Percentiles rank a stretch among this genome's conserved stretches.
These are phyloP conservation scores for Chloroidium sp. DNA, from an alignment of 163 green algal genomes.

Conservation along the genomic window DNA sequence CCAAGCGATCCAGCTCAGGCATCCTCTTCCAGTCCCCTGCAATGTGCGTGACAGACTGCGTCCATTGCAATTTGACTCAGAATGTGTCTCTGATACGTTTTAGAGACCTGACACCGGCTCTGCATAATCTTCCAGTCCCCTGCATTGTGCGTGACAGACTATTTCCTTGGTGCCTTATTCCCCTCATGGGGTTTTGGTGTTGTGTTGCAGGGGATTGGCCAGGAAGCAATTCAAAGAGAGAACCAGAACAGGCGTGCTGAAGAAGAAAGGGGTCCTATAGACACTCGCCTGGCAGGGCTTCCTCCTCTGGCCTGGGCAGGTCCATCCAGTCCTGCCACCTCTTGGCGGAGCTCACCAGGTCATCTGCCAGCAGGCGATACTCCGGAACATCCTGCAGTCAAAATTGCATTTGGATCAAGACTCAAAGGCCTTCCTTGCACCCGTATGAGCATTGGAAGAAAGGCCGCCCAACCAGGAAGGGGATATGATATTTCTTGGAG, in stretches of 20 bases:
- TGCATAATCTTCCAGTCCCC: constrained; percentile 88
- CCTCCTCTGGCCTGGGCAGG: constrained; percentile 77
- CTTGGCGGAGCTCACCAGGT: constrained; percentile 74
- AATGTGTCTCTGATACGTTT: neutral
- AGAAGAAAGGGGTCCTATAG: neutral
- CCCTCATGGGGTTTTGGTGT: too few species aligned
- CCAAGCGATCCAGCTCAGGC: constrained; percentile 73
- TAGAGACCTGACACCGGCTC: too few species aligned
- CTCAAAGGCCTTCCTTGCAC: too few species aligned
- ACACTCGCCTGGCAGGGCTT: constrained; percentile 57
- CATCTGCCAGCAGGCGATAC: constrained; percentile 70
- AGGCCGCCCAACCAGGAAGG: too few species aligned
- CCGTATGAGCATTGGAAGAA: too few species aligned
- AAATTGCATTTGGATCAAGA: neutral
- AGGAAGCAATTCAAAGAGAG: neutral
- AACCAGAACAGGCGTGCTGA: neutral
- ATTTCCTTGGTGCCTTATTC: neutral
- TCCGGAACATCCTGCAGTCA: constrained; percentile 69
- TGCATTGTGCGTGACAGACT: constrained; percentile 1
- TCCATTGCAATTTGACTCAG: neutral
- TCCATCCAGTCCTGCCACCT: constrained; percentile 89
- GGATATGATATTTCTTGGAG: too few species aligned
- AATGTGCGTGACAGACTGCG: neutral
- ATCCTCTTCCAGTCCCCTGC: constrained; percentile 87
- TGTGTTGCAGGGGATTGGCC: too few species aligned